Evolutionary conservation across 2,329 filamentous ascomycete genomes (phyloP).

Genomic region (Sclerotinia trifoliorum): DNA sequence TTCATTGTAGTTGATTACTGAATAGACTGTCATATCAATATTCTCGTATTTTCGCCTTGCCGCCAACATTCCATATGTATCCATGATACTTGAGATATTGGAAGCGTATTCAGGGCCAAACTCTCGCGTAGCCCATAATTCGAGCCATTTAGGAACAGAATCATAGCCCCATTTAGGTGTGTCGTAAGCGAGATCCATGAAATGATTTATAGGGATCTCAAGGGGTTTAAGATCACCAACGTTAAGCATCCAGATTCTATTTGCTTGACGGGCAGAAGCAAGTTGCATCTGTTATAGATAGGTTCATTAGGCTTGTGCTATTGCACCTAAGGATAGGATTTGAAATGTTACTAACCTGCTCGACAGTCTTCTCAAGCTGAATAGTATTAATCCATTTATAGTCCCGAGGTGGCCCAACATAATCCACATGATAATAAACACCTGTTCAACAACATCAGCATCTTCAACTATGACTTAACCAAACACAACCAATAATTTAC

Average conservation of each 20-base stretch:
- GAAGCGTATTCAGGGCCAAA: constrained; percentile 52
- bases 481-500: constrained; percentile 1
- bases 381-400: constrained; percentile 66
- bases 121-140: constrained; percentile 56
- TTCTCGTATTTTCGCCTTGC: constrained; percentile 62
- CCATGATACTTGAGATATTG: constrained; percentile 52
- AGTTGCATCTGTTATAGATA: constrained; percentile 53
- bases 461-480: background rate
- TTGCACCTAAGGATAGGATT: no score
- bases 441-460: constrained; percentile 22
- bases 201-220: constrained; percentile 66
- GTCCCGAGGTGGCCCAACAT: constrained; percentile 48
- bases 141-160: constrained; percentile 56
- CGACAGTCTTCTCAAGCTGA: constrained; percentile 62
- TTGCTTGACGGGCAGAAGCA: constrained; percentile 54
- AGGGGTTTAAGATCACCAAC: constrained; percentile 61
- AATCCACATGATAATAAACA: constrained; percentile 62
- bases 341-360: constrained; percentile 44
- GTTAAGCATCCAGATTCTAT: constrained; percentile 61
- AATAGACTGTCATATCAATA: constrained; percentile 58
- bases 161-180: constrained; percentile 55
- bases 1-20: constrained; percentile 63
- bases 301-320: background rate
- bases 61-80: constrained; percentile 56
- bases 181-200: constrained; percentile 67